These are phyloP conservation scores for Barnettozyma sucrosica DNA, from an alignment of 805 yeast genomes.

Conservation along the genomic window DNA sequence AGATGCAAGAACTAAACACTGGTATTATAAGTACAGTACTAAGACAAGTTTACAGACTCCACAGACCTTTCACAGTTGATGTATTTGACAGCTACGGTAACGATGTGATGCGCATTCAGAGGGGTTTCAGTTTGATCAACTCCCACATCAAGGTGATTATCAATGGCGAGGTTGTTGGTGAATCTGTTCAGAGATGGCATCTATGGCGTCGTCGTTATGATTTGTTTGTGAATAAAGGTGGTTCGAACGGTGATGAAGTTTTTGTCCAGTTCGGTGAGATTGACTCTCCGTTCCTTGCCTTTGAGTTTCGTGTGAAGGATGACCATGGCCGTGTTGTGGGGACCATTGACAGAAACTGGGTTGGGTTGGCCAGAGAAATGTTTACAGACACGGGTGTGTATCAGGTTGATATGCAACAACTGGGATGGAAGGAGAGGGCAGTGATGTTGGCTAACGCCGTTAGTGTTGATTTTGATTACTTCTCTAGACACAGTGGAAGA, in stretches of 20 bases:
- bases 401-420: conserved; percentile 57
- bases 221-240: conserved; percentile 40
- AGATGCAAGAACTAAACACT: conserved; percentile 74
- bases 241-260: conserved; percentile 15
- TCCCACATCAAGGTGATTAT: conserved; percentile 73
- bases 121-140: conserved; percentile 86
- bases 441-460: conserved; percentile 82
- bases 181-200: conserved; percentile 91
- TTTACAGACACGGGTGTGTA: conserved; percentile 95
- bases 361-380: conserved; percentile 86
- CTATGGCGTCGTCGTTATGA: conserved; percentile 87
- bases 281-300: conserved; percentile 82
- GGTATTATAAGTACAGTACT: conserved; percentile 51
- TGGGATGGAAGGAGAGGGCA: conserved; percentile 80
- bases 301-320: conserved; percentile 75
- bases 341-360: conserved; percentile 89
- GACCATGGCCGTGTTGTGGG: conserved; percentile 56
- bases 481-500: conserved; percentile 76
- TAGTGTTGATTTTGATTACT: conserved; percentile 92
- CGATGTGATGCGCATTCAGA: conserved; percentile 54
- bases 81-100: conserved; percentile 62
- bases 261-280: conserved; percentile 80
- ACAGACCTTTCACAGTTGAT: conserved; percentile 79
- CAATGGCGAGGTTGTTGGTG: conserved; percentile 52
- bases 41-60: conserved; percentile 78